Evolutionary conservation across 2,329 filamentous ascomycete species (phyloP), one percentile per base, ranked within the genome.

Genomic region (Emergomyces pasteurianus): DNA sequence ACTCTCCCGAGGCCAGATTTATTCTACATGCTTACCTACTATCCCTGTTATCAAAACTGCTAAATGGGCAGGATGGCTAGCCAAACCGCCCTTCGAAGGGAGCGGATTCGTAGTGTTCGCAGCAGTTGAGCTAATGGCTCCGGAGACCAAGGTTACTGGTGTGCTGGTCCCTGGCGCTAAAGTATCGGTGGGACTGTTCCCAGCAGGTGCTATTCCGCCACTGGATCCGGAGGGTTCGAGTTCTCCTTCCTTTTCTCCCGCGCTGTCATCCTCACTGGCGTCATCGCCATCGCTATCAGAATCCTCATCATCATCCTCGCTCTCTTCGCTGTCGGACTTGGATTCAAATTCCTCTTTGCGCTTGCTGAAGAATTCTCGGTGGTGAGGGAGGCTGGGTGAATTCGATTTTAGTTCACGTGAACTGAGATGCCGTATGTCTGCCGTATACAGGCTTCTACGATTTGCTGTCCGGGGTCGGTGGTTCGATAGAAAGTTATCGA

Each of bases 221-320:
- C 23, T 57, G 14, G 40, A 34, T n/a, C 14, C 16, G 9, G 16
- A 18, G 3, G 40, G 40, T 16, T 46, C 26, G 23, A 23, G 55
- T 23, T 56, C 28, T n/a, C 28, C 34, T 34, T 34, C 21, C 61
- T 55, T 57, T 56, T 50, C 53, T 58, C n/a, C 47, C 28, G 23
- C 36, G 36, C 21, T 28, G 36, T 56, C 53, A 56, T 42, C 55
- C 6, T n/a, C 38, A 31, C 55, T 57, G 47, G 57, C 40, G 43
- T 61, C 53, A 58, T 62, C 62, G 42, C 58, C 58, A 59, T 56
- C 60, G 23, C 23, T 5, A 49, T 28, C 46, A 23, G 12, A 49
- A 49, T 49, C 46, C 5, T 16, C 12, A 4, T 49, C 46, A 26
- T 49, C 46, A 49, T 28, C 46, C 58, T 60, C 60, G 21, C 57